Conservation (phyloP, 2,329 filamentous ascomycete genomes). For the Ophiostoma tasmaniense region DNA sequence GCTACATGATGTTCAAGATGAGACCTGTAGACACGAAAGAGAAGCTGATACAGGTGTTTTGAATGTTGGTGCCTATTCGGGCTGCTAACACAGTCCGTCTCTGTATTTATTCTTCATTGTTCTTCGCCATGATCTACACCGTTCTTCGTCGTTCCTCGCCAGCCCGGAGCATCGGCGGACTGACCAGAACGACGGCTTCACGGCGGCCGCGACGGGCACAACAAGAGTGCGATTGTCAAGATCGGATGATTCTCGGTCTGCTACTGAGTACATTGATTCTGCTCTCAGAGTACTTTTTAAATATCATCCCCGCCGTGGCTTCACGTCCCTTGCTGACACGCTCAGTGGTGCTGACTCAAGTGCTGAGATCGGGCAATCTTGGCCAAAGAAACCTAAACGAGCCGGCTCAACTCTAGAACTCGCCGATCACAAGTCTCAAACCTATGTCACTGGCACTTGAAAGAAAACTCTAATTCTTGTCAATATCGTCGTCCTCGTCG, state of each 20-base stretch:
- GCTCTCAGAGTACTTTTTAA: too few species aligned
- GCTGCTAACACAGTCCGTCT: neutral
- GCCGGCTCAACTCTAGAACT: neutral
- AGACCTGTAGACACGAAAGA: neutral
- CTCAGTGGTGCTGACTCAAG: neutral
- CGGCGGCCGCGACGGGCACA: neutral
- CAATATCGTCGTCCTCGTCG: neutral
- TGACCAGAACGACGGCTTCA: neutral
- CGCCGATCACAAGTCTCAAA: neutral
- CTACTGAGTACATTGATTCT: neutral
- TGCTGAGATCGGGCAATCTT: neutral
- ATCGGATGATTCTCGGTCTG: neutral
- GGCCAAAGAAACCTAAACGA: neutral
- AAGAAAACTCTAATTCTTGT: neutral
- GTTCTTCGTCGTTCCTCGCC: neutral
- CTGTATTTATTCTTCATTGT: neutral
- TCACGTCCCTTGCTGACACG: too few species aligned
- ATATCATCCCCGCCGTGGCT: too few species aligned
- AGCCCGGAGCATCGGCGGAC: neutral
- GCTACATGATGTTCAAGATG: neutral
- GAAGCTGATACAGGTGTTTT: neutral
- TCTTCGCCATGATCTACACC: neutral
- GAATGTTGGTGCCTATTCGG: neutral
- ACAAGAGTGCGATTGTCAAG: neutral
- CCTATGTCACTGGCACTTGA: neutral